Evolutionary conservation across 768 basidiomycete genomes (phyloP), one percentile per base, ranked within the genome.

Genomic region (Rhizopogon rudus): DNA sequence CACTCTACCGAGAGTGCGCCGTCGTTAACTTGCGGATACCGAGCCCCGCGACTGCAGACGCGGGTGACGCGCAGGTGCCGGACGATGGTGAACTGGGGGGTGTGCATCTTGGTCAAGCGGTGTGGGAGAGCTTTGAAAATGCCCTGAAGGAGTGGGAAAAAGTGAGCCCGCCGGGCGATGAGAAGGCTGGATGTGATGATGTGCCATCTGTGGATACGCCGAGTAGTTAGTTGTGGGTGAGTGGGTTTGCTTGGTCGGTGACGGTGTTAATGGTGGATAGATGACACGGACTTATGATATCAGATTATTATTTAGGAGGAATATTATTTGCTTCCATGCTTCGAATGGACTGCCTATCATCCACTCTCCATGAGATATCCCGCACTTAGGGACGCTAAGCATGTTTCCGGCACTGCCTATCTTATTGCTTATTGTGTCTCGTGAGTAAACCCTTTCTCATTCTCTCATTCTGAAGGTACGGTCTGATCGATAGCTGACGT

Each of bases 111-210:
- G 90, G 88, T 5, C 71, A 86, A 59, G 65, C 81, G 25, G 80
- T 91, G 1, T 92, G 91, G 91, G 91, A 91, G 71, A 77, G 77
- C 45, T 87, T 86, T 61, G 90, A 91, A 67, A 72, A 60, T 33
- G 81, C 77, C 33, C 66, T 91, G 63, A 88, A 83, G 68, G 68
- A 69, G 39, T 91, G 89, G 88, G 86, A 88, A 61, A 71, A 69
- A 44, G 31, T 10, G 49, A 61, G 65, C 0, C 46, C 60, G 16
- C 59, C 62, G n/a, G 54, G 56, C 9, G 61, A 63, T 46, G 62
- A 69, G 39, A 53, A 51, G 59, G 45, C 58, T 33, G 57, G 59
- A 35, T n/a, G 48, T 6, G 60, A 66, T 35, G 65, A 70, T 60
- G 41, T 57, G 17, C 61, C 60, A 0, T 63, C 65, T 0, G 58